Conservation (phyloP, 371 early-diverging fungal genomes). For the Furculomyces boomerangus region DNA sequence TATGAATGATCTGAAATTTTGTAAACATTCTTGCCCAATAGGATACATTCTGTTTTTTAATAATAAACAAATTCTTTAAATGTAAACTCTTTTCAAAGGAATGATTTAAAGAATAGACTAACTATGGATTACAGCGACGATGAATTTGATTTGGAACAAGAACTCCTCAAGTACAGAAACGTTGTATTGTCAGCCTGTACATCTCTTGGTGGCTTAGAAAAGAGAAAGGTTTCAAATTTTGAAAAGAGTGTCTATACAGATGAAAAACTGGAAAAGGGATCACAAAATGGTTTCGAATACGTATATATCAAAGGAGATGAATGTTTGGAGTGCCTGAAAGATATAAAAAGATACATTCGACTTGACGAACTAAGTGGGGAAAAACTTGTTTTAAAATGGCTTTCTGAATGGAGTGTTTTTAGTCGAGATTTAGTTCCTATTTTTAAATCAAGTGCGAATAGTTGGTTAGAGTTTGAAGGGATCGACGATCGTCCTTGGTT, state of each 20-base stretch:
- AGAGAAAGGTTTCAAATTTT: conserved; percentile 3
- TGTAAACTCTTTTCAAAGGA: no score
- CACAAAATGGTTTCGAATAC: conserved; percentile 39
- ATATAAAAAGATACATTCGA: conserved; percentile 57
- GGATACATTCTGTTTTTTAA: no score
- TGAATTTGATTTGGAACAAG: conserved; percentile 6
- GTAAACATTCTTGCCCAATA: no score
- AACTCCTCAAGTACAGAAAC: conserved; percentile 19
- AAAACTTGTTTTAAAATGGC: conserved; percentile 35
- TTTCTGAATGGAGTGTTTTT: conserved; percentile 53
- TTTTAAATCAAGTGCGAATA: conserved; percentile 28
- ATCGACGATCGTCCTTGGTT: conserved; percentile 4
- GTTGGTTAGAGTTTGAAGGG: neutral
- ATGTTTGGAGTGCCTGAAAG: conserved; percentile 50
- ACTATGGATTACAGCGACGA: conserved; percentile 3
- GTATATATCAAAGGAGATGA: conserved; percentile 50
- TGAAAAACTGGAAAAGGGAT: conserved; percentile 19
- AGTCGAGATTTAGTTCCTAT: conserved; percentile 64
- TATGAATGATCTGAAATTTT: no score
- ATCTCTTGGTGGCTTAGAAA: conserved; percentile 37
- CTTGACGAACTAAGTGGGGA: conserved; percentile 41
- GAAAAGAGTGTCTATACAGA: conserved; percentile 1
- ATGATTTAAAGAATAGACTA: neutral
- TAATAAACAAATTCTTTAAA: no score
- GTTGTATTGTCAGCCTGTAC: conserved; percentile 53